These are phyloP conservation scores for Middelhovenomyces tepae DNA, from an alignment of 805 yeast genomes.

Conservation along the genomic window DNA sequence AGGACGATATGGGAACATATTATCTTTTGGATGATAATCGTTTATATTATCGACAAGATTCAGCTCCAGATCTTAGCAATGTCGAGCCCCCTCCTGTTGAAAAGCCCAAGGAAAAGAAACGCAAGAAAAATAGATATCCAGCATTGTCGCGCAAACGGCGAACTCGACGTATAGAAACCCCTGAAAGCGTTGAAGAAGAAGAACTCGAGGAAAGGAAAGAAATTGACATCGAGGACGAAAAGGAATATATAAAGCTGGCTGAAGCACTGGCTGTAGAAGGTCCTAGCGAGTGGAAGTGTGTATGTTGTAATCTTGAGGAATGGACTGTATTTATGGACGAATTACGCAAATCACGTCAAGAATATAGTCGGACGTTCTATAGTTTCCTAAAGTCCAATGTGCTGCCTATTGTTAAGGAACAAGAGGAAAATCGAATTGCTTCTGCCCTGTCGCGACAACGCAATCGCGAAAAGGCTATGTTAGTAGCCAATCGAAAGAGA, in stretches of 20 bases:
- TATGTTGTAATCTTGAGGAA: slow-evolving; percentile 23
- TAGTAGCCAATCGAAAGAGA: slow-evolving; percentile 26
- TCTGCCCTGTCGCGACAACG: slow-evolving; percentile 20
- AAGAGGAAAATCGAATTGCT: slow-evolving; percentile 18
- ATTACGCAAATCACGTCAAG: slow-evolving; percentile 15
- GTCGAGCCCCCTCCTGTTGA: slow-evolving; percentile 7
- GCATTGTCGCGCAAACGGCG: slow-evolving; percentile 7
- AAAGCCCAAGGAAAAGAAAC: slow-evolving; percentile 3
- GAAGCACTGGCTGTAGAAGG: slow-evolving; percentile 16
- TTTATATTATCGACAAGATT: slow-evolving; percentile 20
- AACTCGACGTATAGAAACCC: slow-evolving; percentile 7
- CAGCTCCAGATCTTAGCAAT: slow-evolving; percentile 10
- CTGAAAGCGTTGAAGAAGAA: no score
- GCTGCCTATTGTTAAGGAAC: slow-evolving; percentile 24
- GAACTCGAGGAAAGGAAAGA: slow-evolving; percentile 8
- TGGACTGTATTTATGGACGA: slow-evolving; percentile 20
- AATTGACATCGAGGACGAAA: slow-evolving; percentile 12
- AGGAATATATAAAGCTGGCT: slow-evolving; percentile 7
- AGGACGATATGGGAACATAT: slow-evolving; percentile 20
- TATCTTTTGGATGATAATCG: slow-evolving; percentile 30
- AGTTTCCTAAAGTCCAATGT: slow-evolving; percentile 16
- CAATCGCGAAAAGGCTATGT: slow-evolving; percentile 18
- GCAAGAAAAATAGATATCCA: slow-evolving; percentile 4
- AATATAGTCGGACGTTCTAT: slow-evolving; percentile 14
- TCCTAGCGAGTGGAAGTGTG: slow-evolving; percentile 24